These are phyloP conservation scores for Phytophthora citrophthora DNA, from an alignment of 352 stramenopile genomes.

Conservation along the genomic window DNA sequence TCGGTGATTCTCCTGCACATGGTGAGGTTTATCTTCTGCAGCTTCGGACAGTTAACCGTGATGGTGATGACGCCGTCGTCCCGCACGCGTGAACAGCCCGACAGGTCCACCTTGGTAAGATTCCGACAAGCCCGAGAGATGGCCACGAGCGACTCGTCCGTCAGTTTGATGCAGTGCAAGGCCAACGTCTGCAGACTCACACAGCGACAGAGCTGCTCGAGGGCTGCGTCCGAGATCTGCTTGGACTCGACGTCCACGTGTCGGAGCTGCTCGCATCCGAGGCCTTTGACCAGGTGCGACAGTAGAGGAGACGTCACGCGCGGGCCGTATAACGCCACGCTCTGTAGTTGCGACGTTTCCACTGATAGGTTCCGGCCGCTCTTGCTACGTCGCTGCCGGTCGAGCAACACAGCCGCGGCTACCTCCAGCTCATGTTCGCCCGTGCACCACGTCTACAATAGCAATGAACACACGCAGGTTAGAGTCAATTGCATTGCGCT, in stretches of 20 bases:
- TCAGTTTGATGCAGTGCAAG: conserved; percentile 83
- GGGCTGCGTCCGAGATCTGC: conserved; percentile 56
- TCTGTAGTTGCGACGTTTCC: conserved; percentile 44
- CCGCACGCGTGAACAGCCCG: conserved; percentile 75
- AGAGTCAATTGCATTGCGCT: not conserved
- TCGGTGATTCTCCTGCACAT: conserved; percentile 87
- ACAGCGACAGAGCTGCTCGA: conserved; percentile 51
- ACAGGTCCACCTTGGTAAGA: conserved; percentile 67
- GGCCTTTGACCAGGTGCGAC: conserved; percentile 43
- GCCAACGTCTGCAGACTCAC: conserved; percentile 40
- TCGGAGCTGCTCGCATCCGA: conserved; percentile 42
- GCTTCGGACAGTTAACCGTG: conserved; percentile 45
- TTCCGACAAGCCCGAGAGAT: conserved; percentile 48
- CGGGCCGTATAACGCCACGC: conserved; percentile 67
- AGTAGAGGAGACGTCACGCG: conserved; percentile 57
- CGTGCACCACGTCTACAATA: conserved; percentile 70
- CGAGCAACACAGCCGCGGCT: conserved; percentile 42
- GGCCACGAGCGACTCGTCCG: conserved; percentile 45
- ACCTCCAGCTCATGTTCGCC: conserved; percentile 64
- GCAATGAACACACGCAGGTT: not conserved
- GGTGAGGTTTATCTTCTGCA: conserved; percentile 74
- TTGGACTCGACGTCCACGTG: conserved; percentile 78
- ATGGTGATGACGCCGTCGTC: conserved; percentile 83
- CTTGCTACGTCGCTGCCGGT: conserved; percentile 17
- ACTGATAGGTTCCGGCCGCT: conserved; percentile 8